phyloP scores from a whole-genome alignment of 352 stramenopile genomes.

The Globisporangium rhizosaccharum region DNA sequence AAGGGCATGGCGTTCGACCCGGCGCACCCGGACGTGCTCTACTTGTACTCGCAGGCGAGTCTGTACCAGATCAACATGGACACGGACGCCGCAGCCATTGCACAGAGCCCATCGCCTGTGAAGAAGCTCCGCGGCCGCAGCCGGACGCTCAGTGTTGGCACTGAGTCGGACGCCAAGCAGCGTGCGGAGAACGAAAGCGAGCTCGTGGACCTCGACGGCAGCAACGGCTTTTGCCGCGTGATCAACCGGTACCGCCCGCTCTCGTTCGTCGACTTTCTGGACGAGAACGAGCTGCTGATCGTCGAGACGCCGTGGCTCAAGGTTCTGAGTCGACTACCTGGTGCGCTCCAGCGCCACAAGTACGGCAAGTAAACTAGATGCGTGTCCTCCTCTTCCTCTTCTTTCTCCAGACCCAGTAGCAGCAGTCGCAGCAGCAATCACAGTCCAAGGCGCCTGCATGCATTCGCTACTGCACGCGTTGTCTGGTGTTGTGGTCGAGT shows the following conservation, averaged over 20 bases:
- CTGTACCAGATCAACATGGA: slow-evolving; percentile 84
- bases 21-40: slow-evolving; percentile 64
- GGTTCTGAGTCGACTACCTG: slow-evolving; percentile 75
- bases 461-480: too few species aligned
- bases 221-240: slow-evolving; percentile 59
- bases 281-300: slow-evolving; percentile 67
- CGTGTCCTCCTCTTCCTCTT: not conserved
- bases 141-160: slow-evolving; percentile 51
- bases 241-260: slow-evolving; percentile 81
- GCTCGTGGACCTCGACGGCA: slow-evolving; percentile 42
- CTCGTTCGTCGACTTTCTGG: slow-evolving; percentile 82
- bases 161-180: slow-evolving; percentile 47
- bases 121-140: slow-evolving; percentile 41
- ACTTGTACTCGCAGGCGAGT: slow-evolving; percentile 77
- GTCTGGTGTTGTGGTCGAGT: too few species aligned
- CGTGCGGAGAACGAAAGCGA: slow-evolving; percentile 48
- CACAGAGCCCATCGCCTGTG: slow-evolving; percentile 10
- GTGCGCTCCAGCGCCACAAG: slow-evolving; percentile 79
- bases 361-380: slow-evolving; percentile 81
- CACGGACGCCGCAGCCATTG: slow-evolving; percentile 20
- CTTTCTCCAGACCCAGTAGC: too few species aligned
- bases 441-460: too few species aligned
- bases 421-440: too few species aligned
- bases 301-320: slow-evolving; percentile 86
- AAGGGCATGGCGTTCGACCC: slow-evolving; percentile 82